Evolutionary conservation across 164 flowering plant species (phyloP).

Genomic region (Vitis cinerea): DNA sequence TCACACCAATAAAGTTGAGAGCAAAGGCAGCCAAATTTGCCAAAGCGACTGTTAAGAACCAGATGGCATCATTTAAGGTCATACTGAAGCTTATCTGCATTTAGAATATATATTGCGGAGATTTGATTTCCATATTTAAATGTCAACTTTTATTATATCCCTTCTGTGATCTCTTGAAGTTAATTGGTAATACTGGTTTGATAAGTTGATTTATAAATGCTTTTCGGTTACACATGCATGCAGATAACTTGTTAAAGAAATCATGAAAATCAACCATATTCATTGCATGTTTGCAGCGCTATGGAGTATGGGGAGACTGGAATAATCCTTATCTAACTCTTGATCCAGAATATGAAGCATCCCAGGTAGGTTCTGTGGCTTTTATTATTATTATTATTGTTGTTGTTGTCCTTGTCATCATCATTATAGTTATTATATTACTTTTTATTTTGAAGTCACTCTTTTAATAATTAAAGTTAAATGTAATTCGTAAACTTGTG

Average conservation of each 20-base stretch:
- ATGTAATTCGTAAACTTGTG: neutral
- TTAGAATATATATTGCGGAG: neutral
- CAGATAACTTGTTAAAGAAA: neutral
- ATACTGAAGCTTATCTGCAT: slow-evolving; percentile 8
- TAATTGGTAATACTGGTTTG: neutral
- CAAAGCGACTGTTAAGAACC: slow-evolving; percentile 75
- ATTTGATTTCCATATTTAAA: neutral
- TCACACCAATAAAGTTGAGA: slow-evolving; percentile 86
- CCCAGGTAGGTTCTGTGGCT: slow-evolving; percentile 59
- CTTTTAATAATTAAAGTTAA: neutral
- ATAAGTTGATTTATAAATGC: neutral
- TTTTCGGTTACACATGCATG: neutral
- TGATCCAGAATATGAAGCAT: slow-evolving; percentile 93
- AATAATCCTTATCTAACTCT: slow-evolving; percentile 84
- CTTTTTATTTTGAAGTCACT: too few species aligned
- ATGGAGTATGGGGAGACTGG: slow-evolving; percentile 99
- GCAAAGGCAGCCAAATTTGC: slow-evolving; percentile 95
- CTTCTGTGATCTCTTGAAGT: neutral
- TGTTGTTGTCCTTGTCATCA: too few species aligned
- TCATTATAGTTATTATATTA: too few species aligned
- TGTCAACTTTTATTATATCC: neutral
- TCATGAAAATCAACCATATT: neutral
- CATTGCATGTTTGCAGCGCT: slow-evolving; percentile 59
- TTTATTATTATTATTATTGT: neutral
- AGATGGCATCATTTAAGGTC: slow-evolving; percentile 96